These are phyloP conservation scores for Calonectria ilicicola DNA, from an alignment of 2,329 filamentous ascomycete genomes.

Conservation along the genomic window DNA sequence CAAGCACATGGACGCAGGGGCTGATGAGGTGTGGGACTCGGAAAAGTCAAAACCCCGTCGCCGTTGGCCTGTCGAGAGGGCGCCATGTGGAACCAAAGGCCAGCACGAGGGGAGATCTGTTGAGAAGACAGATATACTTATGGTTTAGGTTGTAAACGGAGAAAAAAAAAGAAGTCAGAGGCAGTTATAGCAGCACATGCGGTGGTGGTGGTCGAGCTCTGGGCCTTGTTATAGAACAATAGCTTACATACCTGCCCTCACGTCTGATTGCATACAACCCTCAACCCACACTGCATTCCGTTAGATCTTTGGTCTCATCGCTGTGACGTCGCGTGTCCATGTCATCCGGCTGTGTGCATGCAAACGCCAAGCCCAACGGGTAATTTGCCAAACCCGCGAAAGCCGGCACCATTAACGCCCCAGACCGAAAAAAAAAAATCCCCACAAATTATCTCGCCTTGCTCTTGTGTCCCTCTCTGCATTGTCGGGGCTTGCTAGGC, in stretches of 20 bases:
- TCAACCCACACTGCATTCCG: background rate
- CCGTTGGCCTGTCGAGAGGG: slow-evolving; percentile 26
- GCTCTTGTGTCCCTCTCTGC: slow-evolving; percentile 11
- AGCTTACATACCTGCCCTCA: background rate
- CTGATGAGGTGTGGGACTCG: slow-evolving; percentile 43
- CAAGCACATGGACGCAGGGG: slow-evolving; percentile 39
- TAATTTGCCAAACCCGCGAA: slow-evolving; percentile 32
- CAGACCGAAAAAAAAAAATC: slow-evolving; percentile 14
- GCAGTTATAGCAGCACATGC: background rate
- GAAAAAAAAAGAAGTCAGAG: background rate
- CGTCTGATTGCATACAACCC: background rate
- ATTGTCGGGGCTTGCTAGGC: background rate
- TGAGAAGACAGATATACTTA: slow-evolving; percentile 17
- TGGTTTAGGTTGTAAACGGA: background rate
- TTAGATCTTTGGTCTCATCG: background rate
- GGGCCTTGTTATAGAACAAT: background rate
- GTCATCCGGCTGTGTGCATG: slow-evolving; percentile 20
- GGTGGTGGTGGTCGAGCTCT: background rate
- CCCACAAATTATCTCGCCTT: slow-evolving; percentile 26
- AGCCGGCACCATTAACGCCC: slow-evolving; percentile 26
- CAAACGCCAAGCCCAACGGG: slow-evolving; percentile 33
- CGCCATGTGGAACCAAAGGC: slow-evolving; percentile 26
- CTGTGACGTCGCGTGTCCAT: slow-evolving; percentile 23
- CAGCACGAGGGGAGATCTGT: slow-evolving; percentile 38
- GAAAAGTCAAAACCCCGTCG: slow-evolving; percentile 23